phyloP scores from a whole-genome alignment of 2,329 filamentous ascomycete species.

The Cryoendolithus antarcticus region DNA sequence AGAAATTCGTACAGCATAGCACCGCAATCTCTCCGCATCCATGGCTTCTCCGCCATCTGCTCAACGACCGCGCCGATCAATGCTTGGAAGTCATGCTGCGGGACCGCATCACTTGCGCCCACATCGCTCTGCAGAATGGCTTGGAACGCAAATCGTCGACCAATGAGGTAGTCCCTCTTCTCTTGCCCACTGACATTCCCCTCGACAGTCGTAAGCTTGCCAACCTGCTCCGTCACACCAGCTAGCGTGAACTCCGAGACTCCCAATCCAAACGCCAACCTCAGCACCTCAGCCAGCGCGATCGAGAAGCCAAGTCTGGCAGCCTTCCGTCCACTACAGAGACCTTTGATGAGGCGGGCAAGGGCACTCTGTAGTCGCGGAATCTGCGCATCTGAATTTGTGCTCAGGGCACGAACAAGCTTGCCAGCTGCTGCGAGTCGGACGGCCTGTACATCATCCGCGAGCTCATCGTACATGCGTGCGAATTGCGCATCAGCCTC shows the following conservation, averaged over 20 bases:
- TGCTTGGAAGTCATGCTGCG: constrained; percentile 46
- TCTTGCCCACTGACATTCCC: constrained; percentile 54
- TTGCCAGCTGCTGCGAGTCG: constrained; percentile 34
- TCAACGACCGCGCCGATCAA: constrained; percentile 63
- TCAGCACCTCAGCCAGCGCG: constrained; percentile 69
- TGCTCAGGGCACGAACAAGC: constrained; percentile 30
- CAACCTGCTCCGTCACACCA: constrained; percentile 38
- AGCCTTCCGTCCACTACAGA: constrained; percentile 81
- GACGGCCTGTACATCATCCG: constrained; percentile 32
- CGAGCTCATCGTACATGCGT: constrained; percentile 34
- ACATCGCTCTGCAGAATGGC: constrained; percentile 71
- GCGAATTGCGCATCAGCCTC: constrained; percentile 31
- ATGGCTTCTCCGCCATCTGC: constrained; percentile 69
- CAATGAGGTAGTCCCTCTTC: constrained; percentile 73
- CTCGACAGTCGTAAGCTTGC: constrained; percentile 39
- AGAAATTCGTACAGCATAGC: constrained; percentile 67
- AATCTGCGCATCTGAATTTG: constrained; percentile 24
- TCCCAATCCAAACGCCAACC: constrained; percentile 42
- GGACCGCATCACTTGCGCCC: constrained; percentile 46
- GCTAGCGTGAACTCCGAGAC: constrained; percentile 17
- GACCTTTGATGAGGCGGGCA: constrained; percentile 59
- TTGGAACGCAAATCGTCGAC: constrained; percentile 75
- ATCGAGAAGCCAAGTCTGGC: constrained; percentile 82
- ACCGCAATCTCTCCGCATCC: constrained; percentile 80
- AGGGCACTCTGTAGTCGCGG: constrained; percentile 29